Evolutionary conservation across 306 rosid species (phyloP), one percentile per base, ranked within the genome.

Genomic region (Dicorynia guianensis): DNA sequence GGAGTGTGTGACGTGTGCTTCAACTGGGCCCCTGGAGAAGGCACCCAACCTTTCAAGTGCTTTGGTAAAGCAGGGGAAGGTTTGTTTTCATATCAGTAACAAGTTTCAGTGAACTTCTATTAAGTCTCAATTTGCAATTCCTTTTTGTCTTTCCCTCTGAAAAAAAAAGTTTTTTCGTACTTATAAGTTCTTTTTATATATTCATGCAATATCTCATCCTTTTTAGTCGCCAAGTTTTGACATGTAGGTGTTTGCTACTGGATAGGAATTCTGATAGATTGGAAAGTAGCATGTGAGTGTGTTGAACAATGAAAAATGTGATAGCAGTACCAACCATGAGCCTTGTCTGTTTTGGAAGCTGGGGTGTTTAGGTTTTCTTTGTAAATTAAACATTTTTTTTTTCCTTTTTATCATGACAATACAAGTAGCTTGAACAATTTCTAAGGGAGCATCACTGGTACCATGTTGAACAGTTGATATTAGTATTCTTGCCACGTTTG

Each of bases 1-100:
- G 58, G 87, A 81, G 33, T 72, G 76, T 69, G 14, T 69, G 77
- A 74, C 82, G 38, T 44, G 64, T 66, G 71, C 75, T 81, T 84
- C 87, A 76, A 72, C 78, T 77, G 87, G 72, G 38, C 85, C 85
- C 64, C 53, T 67, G 65, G 93, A 83, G 81, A 91, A 85, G 82
- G 85, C 66, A 81, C 75, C 69, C 35, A 59, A 49, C 71, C 78
- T 88, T 53, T 68, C 70, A 66, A 87, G 68, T 79, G 55, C 79
- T 42, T 81, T 67, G 62, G 59, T 80, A 76, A 81, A 80, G 82
- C 86, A 76, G 74, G 86, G 80, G 80, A 87, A 84, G 76, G 87
- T 84, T 68, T 77, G 84, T 74, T 69, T 64, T 39, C 76, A 61
- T 66, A 66, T 30, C 55, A 61, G 73, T 18, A 42, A 74, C 48